Percentiles rank a stretch among this genome's conserved stretches.
phyloP scores from a whole-genome alignment of 768 basidiomycete species.

The Lentinula sp. region DNA sequence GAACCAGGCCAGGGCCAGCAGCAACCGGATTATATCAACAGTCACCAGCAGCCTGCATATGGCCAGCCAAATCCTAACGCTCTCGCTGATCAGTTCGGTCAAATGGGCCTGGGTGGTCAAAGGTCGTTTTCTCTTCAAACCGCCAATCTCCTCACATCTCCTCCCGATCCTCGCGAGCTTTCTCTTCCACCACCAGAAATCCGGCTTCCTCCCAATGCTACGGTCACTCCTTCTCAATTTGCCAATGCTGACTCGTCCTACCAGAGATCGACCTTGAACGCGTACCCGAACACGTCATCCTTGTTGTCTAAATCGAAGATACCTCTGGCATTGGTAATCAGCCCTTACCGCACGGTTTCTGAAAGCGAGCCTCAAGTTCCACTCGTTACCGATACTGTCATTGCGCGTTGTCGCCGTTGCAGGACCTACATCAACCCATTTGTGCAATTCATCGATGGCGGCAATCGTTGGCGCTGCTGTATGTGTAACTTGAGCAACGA shows the following conservation, averaged over 20 bases:
- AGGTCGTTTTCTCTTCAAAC: slow-evolving; percentile 78
- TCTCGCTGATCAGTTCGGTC: slow-evolving; percentile 78
- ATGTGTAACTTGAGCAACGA: slow-evolving; percentile 99
- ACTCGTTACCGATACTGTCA: slow-evolving; percentile 89
- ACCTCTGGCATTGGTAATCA: slow-evolving; percentile 83
- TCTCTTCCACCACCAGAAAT: slow-evolving; percentile 83
- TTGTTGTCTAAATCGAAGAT: slow-evolving; percentile 86
- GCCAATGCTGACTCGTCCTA: slow-evolving; percentile 90
- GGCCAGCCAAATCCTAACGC: slow-evolving; percentile 47
- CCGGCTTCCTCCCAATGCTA: slow-evolving; percentile 78
- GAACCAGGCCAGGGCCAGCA: slow-evolving; percentile 21
- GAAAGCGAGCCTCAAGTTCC: slow-evolving; percentile 82
- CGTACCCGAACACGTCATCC: slow-evolving; percentile 87
- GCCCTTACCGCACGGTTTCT: slow-evolving; percentile 83
- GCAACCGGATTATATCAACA: slow-evolving; percentile 41
- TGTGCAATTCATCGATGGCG: slow-evolving; percentile 96
- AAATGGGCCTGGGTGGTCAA: slow-evolving; percentile 81
- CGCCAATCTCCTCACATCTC: slow-evolving; percentile 87
- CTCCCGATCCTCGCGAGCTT: slow-evolving; percentile 86
- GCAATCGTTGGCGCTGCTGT: slow-evolving; percentile 97
- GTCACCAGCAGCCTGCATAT: slow-evolving; percentile 26
- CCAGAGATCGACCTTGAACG: slow-evolving; percentile 86
- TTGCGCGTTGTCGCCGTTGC: slow-evolving; percentile 93
- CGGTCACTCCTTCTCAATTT: slow-evolving; percentile 66
- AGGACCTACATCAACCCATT: slow-evolving; percentile 97